Base-by-base conservation (phyloP, 352 stramenopile species). In the Phytophthora agathidicida region DNA sequence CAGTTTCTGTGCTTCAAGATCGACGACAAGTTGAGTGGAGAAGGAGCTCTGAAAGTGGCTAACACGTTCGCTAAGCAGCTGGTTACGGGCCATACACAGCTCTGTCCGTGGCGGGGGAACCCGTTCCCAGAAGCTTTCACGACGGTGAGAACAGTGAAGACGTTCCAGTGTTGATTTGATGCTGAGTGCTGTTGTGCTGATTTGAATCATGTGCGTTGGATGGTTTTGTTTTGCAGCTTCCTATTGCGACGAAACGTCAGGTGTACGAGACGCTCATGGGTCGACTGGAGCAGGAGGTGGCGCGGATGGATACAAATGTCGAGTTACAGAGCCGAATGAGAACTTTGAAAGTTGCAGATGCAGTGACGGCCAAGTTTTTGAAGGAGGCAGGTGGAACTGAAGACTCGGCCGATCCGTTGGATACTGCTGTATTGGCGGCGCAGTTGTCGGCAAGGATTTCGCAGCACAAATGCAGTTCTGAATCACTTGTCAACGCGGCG, bases 21-120 rank as follows among this genome's bases (percentile, higher is more conserved):
- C 47, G 65, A 88, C 45, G 37, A 49, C 3, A 76, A 65, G 52
- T 60, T 89, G 16, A 88, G 80, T 46, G 62, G 68, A 7, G 20
- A 45, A 16, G 80, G 80, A 4, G 71, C 46, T 6, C 33, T 72
- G 19, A 65, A 61, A 36, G 66, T 89, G 36, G 75, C 71, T 0
- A 33, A 55, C 3, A 65, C 20, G 36, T 89, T 88, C 22, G 73
- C 75, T 17, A 37, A 46, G 19, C 63, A 78, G 23, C 54, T 89
- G 22, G 60, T 78, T 1, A 75, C 52, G 0, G 63, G 62, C 3
- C 80, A 89, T 31, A 69, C 65, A 9, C 27, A 63, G 3, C 49
- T 80, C 26, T 91, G 80, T 77, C 78, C 78, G 9, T 91, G 80
- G 80, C 60, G 60, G 7, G 69, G 66, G 4, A 91, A 88, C 35